Evolutionary conservation across 1,284 basidiomycete species (phyloP).

Genomic region (Sparassis latifolia): DNA sequence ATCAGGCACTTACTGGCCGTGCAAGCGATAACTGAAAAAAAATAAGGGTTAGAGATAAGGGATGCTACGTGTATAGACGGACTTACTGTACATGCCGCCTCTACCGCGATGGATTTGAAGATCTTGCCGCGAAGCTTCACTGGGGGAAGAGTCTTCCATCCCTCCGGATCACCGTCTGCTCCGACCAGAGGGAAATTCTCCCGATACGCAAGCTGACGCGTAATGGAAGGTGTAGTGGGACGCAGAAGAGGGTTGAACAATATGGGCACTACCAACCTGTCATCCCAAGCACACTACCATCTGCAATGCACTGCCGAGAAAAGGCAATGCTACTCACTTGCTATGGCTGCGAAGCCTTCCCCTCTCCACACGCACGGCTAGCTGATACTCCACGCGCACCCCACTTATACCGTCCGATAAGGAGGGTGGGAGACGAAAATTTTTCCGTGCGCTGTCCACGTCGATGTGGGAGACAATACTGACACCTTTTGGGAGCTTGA

Average conservation of each 20-base stretch:
- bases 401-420: slow-evolving; percentile 40
- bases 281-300: neutral
- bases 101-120: slow-evolving; percentile 31
- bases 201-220: slow-evolving; percentile 40
- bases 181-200: slow-evolving; percentile 33
- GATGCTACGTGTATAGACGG: too few relatives aligned
- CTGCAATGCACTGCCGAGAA: neutral
- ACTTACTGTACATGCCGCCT: slow-evolving; percentile 13
- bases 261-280: slow-evolving; percentile 24
- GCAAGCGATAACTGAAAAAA: slow-evolving; percentile 15
- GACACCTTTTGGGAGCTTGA: slow-evolving; percentile 37
- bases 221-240: slow-evolving; percentile 38
- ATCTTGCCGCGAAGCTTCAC: slow-evolving; percentile 35
- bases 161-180: slow-evolving; percentile 41
- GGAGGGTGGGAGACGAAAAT: slow-evolving; percentile 38
- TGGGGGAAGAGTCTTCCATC: slow-evolving; percentile 38
- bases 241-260: slow-evolving; percentile 33
- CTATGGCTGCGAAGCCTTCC: slow-evolving; percentile 28
- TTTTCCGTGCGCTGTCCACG: slow-evolving; percentile 6
- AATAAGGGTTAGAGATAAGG: too few relatives aligned
- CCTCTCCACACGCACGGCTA: slow-evolving; percentile 41
- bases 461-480: slow-evolving; percentile 14
- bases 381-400: slow-evolving; percentile 43
- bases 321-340: slow-evolving; percentile 13
- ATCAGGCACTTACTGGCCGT: slow-evolving; percentile 13